Percentiles rank a stretch among this genome's conserved stretches.
These are phyloP conservation scores for Geotrichum histeridarum DNA, from an alignment of 1,139 yeast genomes.

Conservation along the genomic window DNA sequence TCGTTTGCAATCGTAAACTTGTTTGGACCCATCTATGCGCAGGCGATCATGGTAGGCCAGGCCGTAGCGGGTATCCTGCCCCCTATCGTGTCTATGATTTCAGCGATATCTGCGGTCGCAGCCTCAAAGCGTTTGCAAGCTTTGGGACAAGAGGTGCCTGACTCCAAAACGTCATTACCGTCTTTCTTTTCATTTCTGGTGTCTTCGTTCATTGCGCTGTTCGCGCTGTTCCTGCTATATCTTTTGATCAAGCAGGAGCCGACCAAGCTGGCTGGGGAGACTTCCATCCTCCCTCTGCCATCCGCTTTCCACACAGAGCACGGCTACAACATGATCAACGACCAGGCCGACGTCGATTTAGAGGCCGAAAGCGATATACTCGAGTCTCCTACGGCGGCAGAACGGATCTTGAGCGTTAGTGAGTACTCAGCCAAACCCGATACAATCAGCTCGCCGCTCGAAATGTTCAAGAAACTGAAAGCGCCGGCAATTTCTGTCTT, in stretches of 20 bases:
- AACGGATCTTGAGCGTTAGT: neutral
- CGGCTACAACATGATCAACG: slow-evolving; percentile 4
- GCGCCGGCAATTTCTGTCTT: slow-evolving; percentile 66
- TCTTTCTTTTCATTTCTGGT: slow-evolving; percentile 66
- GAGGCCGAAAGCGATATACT: neutral
- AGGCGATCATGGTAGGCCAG: slow-evolving; percentile 91
- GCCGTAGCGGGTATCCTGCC: slow-evolving; percentile 92
- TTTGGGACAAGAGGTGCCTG: neutral
- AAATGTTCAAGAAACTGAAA: slow-evolving; percentile 50
- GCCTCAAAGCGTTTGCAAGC: neutral
- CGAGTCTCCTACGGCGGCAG: neutral
- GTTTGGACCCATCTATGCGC: slow-evolving; percentile 71
- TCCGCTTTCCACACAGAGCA: neutral
- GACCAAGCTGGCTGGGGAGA: neutral
- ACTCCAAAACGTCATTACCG: slow-evolving; percentile 24
- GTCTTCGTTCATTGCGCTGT: slow-evolving; percentile 58
- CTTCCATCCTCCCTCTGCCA: neutral
- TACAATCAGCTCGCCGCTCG: neutral
- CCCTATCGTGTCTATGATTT: slow-evolving; percentile 63
- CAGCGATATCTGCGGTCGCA: slow-evolving; percentile 35
- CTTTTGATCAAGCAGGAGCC: slow-evolving; percentile 9
- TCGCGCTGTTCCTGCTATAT: slow-evolving; percentile 40
- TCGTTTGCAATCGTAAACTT: slow-evolving; percentile 82
- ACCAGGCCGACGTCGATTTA: neutral
- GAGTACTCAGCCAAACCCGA: neutral